Evolutionary conservation across 2,329 filamentous ascomycete species (phyloP), one percentile per base, ranked within the genome.

Genomic region (Pestalotiopsis sp.): DNA sequence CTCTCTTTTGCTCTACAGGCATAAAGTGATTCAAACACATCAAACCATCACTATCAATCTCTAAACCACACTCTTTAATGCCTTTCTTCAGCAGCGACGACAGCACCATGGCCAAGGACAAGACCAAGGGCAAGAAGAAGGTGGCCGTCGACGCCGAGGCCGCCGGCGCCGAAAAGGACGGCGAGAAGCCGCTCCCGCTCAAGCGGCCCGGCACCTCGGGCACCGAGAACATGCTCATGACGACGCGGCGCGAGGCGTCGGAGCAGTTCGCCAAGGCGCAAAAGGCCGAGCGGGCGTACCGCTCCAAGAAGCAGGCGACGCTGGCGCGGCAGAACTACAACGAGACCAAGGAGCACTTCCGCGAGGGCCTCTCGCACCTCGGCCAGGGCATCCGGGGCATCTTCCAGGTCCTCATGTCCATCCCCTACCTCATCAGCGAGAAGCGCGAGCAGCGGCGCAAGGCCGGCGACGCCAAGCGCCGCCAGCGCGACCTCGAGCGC

Each of bases 211-310:
- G 81, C 68, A 83, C 83, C 14, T 81, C 82, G 0, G 81, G 80
- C 67, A 85, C 83, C 20, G 80, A 83, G 72, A 78, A 79, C 70
- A 74, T 82, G 39, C 80, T 84, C 57, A 76, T 77, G 60, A 79
- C 77, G 66, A 80, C 77, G 67, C 79, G 80, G 31, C 80, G 77
- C 49, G 74, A 77, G 56, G 81, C 82, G 36, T 80, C 80, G 13
- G 74, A 80, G 67, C 76, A 80, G 41, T 78, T 80, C 68, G 72
- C 77, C 58, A 77, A 79, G 62, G 82, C 83, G 3, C 76, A 79
- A 68, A 76, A 78, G 23, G 81, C 82, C 64, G 82, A 85, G 76
- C 77, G 76, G 49, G 73, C 78, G 57, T 85, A 84, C 77, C 77
- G 76, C 52, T 76, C 80, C 41, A 78, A 76, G 68, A 84, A 84